A percentile compares a stretch with the other conserved stretches of the same genome.
These are phyloP conservation scores for Calonectria ilicicola DNA, from an alignment of 2,329 filamentous ascomycete species.

Conservation along the genomic window DNA sequence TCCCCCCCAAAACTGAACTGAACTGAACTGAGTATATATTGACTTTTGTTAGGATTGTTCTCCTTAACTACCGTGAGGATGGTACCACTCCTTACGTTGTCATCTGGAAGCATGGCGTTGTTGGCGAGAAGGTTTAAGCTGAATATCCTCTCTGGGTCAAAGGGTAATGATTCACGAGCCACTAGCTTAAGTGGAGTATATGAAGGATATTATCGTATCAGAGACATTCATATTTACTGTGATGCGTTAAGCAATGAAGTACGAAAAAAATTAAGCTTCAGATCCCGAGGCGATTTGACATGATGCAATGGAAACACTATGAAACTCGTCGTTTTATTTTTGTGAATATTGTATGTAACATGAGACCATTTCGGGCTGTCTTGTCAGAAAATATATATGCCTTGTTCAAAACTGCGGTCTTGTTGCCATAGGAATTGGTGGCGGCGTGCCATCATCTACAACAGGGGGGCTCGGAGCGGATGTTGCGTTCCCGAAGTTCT, in stretches of 20 bases:
- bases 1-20: neutral
- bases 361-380: neutral
- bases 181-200: conserved; percentile 30
- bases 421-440: conserved; percentile 65
- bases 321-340: neutral
- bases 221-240: conserved; percentile 25
- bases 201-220: conserved; percentile 31
- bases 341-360: neutral
- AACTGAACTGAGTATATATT: neutral
- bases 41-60: conserved; percentile 73
- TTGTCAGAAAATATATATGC: neutral
- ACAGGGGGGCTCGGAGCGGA: conserved; percentile 25
- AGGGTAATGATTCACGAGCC: conserved; percentile 32
- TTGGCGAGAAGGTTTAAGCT: conserved; percentile 89
- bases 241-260: conserved; percentile 40
- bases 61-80: conserved; percentile 98
- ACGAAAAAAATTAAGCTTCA: conserved; percentile 33
- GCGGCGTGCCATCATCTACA: conserved; percentile 54
- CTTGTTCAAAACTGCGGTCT: conserved; percentile 57
- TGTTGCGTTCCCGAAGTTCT: conserved; percentile 48
- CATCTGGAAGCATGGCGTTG: conserved; percentile 95
- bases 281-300: conserved; percentile 29
- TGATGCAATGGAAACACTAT: neutral
- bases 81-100: conserved; percentile 90
- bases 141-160: conserved; percentile 21